Evolutionary conservation across 2,329 filamentous ascomycete genomes (phyloP).

Genomic region (Talaromyces funiculosus): DNA sequence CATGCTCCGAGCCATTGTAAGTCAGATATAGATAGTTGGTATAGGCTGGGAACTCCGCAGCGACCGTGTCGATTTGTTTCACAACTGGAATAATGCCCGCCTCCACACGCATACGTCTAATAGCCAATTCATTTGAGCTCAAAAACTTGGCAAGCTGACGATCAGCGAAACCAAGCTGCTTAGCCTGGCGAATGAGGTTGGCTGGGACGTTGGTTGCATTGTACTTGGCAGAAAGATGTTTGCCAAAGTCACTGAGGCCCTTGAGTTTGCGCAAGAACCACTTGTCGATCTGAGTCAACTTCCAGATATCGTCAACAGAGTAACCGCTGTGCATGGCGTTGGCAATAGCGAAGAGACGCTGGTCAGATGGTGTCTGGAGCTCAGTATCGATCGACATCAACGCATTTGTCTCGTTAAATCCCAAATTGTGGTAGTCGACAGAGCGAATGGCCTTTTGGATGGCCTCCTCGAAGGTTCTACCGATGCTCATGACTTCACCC

Average conservation of each 20-base stretch:
- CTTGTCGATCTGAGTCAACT: conserved; percentile 96
- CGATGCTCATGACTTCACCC: conserved; percentile 98
- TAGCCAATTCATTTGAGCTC: conserved; percentile 87
- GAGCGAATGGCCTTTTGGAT: conserved; percentile 97
- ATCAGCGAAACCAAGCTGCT: conserved; percentile 91
- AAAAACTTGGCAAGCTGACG: conserved; percentile 89
- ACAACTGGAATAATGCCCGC: conserved; percentile 80
- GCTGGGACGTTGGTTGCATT: conserved; percentile 60
- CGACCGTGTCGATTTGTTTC: conserved; percentile 98
- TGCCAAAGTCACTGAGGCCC: conserved; percentile 82
- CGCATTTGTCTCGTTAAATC: conserved; percentile 85
- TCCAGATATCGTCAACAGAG: conserved; percentile 93
- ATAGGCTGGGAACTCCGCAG: conserved; percentile 87
- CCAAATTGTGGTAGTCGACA: conserved; percentile 91
- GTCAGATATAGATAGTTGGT: conserved; percentile 97
- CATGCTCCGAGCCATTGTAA: conserved; percentile 84
- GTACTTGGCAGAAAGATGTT: conserved; percentile 62
- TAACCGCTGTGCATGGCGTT: conserved; percentile 96
- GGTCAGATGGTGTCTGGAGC: conserved; percentile 93
- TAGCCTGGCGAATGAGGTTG: conserved; percentile 71
- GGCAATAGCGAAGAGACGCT: conserved; percentile 93
- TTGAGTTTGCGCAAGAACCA: conserved; percentile 95
- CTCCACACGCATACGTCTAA: conserved; percentile 78
- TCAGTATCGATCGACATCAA: conserved; percentile 95
- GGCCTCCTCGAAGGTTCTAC: conserved; percentile 92